phyloP scores from a whole-genome alignment of 495 filamentous ascomycete genomes.

The Oleoguttula mirabilis region DNA sequence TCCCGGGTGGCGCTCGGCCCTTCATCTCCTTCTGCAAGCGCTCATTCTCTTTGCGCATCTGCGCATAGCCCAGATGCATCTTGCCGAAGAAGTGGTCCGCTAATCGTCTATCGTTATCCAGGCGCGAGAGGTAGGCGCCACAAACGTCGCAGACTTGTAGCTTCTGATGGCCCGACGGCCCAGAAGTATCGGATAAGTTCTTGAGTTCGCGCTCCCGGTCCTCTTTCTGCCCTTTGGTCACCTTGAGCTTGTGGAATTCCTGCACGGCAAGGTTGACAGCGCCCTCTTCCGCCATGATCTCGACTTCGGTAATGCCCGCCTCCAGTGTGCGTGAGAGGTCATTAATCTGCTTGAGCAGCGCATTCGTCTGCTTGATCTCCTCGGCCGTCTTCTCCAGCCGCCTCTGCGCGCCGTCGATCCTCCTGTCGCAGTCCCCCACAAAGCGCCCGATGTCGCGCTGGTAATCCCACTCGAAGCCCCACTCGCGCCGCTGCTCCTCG shows the following conservation, averaged over 20 bases:
- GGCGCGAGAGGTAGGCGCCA: conserved; percentile 75
- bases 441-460: conserved; percentile 88
- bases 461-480: conserved; percentile 94
- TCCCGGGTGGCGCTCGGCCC: conserved; percentile 48
- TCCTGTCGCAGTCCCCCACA: conserved; percentile 90
- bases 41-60: conserved; percentile 89
- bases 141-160: conserved; percentile 98
- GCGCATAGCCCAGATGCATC: conserved; percentile 96
- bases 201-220: conserved; percentile 84
- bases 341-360: conserved; percentile 77
- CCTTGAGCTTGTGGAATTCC: conserved; percentile 73
- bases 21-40: conserved; percentile 75
- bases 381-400: conserved; percentile 94
- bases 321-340: conserved; percentile 72
- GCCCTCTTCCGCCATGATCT: conserved; percentile 71
- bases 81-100: conserved; percentile 99
- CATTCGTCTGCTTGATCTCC: conserved; percentile 94
- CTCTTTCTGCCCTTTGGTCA: conserved; percentile 68
- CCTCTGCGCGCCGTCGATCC: conserved; percentile 81
- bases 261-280: conserved; percentile 68
- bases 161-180: conserved; percentile 91
- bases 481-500: conserved; percentile 56
- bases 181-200: conserved; percentile 77
- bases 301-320: conserved; percentile 70
- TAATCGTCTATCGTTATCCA: conserved; percentile 87